A percentile compares a stretch with the other conserved stretches of the same genome.
phyloP scores from a whole-genome alignment of 768 basidiomycete species.

The Amanita molliuscula region DNA sequence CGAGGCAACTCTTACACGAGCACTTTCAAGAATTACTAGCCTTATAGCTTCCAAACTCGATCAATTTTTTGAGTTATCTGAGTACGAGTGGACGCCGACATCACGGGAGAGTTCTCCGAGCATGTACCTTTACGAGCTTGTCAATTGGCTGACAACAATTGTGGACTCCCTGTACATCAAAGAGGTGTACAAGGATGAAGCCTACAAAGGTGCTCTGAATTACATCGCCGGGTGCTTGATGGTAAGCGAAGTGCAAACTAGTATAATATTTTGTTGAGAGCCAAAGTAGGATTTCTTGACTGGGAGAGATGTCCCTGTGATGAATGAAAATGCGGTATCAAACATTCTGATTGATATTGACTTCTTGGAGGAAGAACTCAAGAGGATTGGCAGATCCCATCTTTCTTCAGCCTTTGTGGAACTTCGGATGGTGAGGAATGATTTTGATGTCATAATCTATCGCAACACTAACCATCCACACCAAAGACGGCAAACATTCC shows the following conservation, averaged over 20 bases:
- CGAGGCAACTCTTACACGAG: slow-evolving; percentile 52
- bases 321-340: slow-evolving; percentile 86
- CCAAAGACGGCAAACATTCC: slow-evolving; percentile 62
- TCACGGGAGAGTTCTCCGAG: slow-evolving; percentile 68
- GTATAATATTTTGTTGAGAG: neutral
- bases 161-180: slow-evolving; percentile 85
- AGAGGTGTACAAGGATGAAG: slow-evolving; percentile 79
- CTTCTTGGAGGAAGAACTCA: slow-evolving; percentile 84
- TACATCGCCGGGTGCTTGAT: slow-evolving; percentile 85
- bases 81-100: slow-evolving; percentile 88
- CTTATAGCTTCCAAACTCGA: slow-evolving; percentile 89
- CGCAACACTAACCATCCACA: neutral
- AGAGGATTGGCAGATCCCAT: slow-evolving; percentile 60
- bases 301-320: slow-evolving; percentile 60
- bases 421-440: slow-evolving; percentile 53
- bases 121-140: slow-evolving; percentile 90
- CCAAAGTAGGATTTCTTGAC: slow-evolving; percentile 58
- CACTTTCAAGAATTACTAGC: slow-evolving; percentile 65
- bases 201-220: slow-evolving; percentile 79
- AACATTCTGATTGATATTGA: slow-evolving; percentile 81
- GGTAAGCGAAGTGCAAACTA: slow-evolving; percentile 37
- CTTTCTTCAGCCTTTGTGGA: slow-evolving; percentile 69
- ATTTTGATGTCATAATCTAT: neutral
- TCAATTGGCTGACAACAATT: slow-evolving; percentile 94
- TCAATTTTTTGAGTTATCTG: slow-evolving; percentile 90